Conservation (phyloP, 345 rosid genomes). For the Brassica juncea region DNA sequence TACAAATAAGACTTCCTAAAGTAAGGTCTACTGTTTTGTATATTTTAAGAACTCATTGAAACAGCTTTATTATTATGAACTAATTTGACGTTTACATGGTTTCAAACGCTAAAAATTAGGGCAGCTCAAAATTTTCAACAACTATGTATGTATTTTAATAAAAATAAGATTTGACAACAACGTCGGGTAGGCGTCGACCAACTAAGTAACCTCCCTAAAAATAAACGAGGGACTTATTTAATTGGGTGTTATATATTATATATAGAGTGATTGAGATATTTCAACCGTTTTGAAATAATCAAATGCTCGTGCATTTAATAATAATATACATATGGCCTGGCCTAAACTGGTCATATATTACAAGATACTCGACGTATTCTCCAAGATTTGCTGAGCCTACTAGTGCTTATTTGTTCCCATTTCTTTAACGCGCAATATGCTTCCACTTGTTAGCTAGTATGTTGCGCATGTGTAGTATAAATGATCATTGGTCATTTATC, state of each 20-base stretch:
- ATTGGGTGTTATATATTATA: background rate
- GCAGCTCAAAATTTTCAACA: slow-evolving; percentile 2
- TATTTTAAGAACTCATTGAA: background rate
- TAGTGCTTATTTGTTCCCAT: slow-evolving; percentile 29
- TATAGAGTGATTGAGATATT: background rate
- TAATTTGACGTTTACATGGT: slow-evolving; percentile 11
- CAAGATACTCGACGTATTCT: slow-evolving; percentile 22
- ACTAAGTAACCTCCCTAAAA: background rate
- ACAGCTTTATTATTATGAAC: slow-evolving; percentile 1
- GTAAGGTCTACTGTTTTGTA: background rate
- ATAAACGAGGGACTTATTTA: slow-evolving; percentile 17
- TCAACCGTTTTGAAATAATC: slow-evolving; percentile 19
- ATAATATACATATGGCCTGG: background rate
- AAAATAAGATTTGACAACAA: slow-evolving; percentile 1
- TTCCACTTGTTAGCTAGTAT: slow-evolving; percentile 19
- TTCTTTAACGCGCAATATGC: slow-evolving; percentile 16
- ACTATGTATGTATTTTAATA: background rate
- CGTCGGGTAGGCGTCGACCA: slow-evolving; percentile 13
- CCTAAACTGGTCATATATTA: slow-evolving; percentile 7
- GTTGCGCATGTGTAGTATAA: slow-evolving; percentile 13
- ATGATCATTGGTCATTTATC: background rate
- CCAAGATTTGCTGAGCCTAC: slow-evolving; percentile 1
- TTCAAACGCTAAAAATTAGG: slow-evolving; percentile 3
- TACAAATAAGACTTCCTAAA: background rate
- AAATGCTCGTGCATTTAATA: slow-evolving; percentile 29